A percentile compares a stretch with the other conserved stretches of the same genome.
Evolutionary conservation across 139 green algal species (phyloP).

Genomic region (Asterochloris erici): DNA sequence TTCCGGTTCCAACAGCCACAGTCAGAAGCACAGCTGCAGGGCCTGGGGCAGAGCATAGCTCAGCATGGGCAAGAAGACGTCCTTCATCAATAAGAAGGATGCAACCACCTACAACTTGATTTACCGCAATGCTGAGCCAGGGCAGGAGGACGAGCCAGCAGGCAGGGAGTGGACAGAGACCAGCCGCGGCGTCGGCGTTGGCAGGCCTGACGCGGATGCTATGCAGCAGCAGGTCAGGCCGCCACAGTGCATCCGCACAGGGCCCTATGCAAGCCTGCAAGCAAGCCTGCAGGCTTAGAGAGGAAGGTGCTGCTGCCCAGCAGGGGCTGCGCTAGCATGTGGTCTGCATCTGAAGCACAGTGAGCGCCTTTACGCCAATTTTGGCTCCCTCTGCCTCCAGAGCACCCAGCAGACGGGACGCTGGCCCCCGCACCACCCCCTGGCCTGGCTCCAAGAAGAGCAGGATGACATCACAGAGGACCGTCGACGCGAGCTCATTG

Average conservation of each 20-base stretch:
- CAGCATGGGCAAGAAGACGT: constrained; percentile 53
- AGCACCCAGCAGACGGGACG: constrained; percentile 1
- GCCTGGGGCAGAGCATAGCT: too few relatives aligned
- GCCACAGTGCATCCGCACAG: too few relatives aligned
- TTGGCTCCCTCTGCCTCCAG: neutral
- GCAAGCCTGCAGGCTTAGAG: too few relatives aligned
- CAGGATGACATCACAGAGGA: constrained; percentile 38
- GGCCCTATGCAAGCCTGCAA: too few relatives aligned
- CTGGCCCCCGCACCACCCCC: constrained; percentile 37
- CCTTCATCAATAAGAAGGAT: constrained; percentile 85
- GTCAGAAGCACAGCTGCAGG: too few relatives aligned
- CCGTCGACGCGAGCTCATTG: constrained; percentile 64
- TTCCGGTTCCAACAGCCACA: too few relatives aligned
- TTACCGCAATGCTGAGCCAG: constrained; percentile 45
- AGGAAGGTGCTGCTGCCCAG: too few relatives aligned
- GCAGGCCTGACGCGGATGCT: constrained; percentile 28
- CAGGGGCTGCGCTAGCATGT: too few relatives aligned
- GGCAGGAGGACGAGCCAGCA: constrained; percentile 28
- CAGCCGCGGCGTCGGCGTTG: constrained; percentile 28
- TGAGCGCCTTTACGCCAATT: too few relatives aligned
- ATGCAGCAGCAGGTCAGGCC: constrained; percentile 3
- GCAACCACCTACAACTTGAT: constrained; percentile 72
- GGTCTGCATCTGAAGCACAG: too few relatives aligned
- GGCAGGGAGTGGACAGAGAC: constrained; percentile 37
- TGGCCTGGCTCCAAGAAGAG: constrained; percentile 43